Percentiles rank a stretch among this genome's conserved stretches.
Evolutionary conservation across 2,329 filamentous ascomycete species (phyloP).

Genomic region (Hypoxylon sp.): DNA sequence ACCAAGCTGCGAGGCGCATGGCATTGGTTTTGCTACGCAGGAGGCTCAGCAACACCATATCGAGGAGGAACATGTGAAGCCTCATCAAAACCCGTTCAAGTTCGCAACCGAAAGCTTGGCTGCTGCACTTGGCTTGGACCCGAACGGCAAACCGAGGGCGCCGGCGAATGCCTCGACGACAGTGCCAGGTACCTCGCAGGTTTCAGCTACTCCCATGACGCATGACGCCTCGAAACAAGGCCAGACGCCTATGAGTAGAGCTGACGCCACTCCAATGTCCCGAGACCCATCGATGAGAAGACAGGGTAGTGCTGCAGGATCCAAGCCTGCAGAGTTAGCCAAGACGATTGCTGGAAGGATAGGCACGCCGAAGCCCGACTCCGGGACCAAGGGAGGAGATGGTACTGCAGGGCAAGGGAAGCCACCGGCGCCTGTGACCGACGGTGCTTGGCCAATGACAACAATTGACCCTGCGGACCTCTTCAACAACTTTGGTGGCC

Average conservation of each 20-base stretch:
- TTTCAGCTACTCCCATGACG: constrained; percentile 58
- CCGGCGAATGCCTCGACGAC: constrained; percentile 56
- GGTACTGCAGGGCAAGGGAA: constrained; percentile 40
- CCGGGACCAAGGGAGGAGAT: constrained; percentile 47
- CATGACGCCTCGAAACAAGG: constrained; percentile 64
- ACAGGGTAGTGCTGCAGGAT: constrained; percentile 62
- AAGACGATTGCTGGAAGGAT: constrained; percentile 48
- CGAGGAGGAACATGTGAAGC: constrained; percentile 72
- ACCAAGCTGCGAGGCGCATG: constrained; percentile 67
- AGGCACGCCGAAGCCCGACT: constrained; percentile 46
- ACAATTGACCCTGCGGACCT: constrained; percentile 70
- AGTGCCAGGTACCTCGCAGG: constrained; percentile 45
- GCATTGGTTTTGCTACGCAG: constrained; percentile 67
- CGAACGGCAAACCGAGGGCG: constrained; percentile 62
- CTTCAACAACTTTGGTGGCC: constrained; percentile 58
- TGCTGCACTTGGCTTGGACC: constrained; percentile 65
- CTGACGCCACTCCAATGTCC: constrained; percentile 65
- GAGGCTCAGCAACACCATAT: constrained; percentile 68
- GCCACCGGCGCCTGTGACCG: constrained; percentile 27
- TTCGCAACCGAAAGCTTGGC: constrained; percentile 68
- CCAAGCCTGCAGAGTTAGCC: constrained; percentile 57
- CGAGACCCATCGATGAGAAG: constrained; percentile 67
- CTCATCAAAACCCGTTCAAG: constrained; percentile 68
- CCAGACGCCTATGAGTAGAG: constrained; percentile 61
- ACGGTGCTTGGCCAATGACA: constrained; percentile 57